Evolutionary conservation across 2,329 filamentous ascomycete species (phyloP).

Genomic region (Verticillium nonalfalfae): DNA sequence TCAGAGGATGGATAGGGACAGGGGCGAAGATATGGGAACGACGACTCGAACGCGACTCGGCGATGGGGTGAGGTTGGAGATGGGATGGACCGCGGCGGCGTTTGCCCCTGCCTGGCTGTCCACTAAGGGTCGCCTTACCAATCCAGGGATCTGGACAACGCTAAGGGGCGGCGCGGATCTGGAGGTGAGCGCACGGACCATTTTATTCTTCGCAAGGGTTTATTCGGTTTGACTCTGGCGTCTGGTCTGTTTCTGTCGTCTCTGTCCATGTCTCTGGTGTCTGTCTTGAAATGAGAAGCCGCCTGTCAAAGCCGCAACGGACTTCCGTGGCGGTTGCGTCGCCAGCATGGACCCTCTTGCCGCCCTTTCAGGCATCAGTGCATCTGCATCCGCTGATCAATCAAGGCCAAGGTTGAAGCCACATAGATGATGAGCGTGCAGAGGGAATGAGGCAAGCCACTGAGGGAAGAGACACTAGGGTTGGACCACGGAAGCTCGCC

Average conservation of each 20-base stretch:
- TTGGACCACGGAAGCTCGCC: no score
- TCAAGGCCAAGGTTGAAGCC: no score
- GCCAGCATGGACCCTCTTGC: background rate
- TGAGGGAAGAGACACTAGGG: no score
- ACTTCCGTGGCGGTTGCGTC: background rate
- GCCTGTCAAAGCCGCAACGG: background rate
- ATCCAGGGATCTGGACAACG: background rate
- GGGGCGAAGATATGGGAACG: background rate
- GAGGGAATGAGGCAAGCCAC: no score
- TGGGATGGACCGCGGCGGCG: background rate
- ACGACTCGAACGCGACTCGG: background rate
- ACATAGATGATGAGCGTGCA: no score
- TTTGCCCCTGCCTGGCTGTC: background rate
- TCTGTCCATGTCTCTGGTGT: no score
- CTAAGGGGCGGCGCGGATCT: background rate
- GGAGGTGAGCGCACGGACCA: background rate
- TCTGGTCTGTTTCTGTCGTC: background rate
- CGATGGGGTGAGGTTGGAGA: background rate
- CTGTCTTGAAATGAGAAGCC: background rate
- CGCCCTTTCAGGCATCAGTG: background rate
- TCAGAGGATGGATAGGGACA: background rate
- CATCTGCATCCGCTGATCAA: no score
- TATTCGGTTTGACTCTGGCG: background rate
- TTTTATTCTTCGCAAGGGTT: background rate
- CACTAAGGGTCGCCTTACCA: background rate